Evolutionary conservation across 2,329 filamentous ascomycete genomes (phyloP), one percentile per base, ranked within the genome.

Genomic region (Fusarium virguliforme): DNA sequence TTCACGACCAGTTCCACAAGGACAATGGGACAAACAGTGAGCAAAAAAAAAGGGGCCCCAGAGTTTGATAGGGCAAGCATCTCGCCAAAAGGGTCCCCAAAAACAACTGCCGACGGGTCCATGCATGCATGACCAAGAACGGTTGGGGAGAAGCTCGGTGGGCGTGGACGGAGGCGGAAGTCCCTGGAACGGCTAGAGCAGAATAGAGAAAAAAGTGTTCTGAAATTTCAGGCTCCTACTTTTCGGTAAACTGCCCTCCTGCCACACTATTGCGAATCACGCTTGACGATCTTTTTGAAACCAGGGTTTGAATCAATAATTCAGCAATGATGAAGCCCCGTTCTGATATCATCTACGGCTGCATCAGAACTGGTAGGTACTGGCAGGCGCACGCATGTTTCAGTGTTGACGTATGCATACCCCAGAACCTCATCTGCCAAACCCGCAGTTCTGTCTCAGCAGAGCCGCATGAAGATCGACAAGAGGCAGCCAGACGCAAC

Each of bases 51-150:
- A 10, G 26, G 37, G 28, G 3, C 8, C 4, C 8, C n/a, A 18
- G 32, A 15, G 40, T 58, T 46, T 48, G 54, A 24, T 34, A 48
- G 18, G 30, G 18, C 40, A 28, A 26, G 6, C 22, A n/a, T 22
- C 30, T 58, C 30, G 22, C 28, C 28, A 48, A 34, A 34, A 6
- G 38, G 18, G 18, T 18, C 10, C 26, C 30, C 43, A 50, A 50
- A 50, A 50, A 5, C 26, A 50, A 53, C 30, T 53, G 18, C 48
- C 48, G 22, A 10, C 51, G 58, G 46, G 5, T 32, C n/a, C 40
- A 4, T 51, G 62, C 51, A 62, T 67, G 43, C 8, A 30, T 57
- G 50, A 34, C 18, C 15, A n/a, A 30, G 12, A n/a, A 32, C 48
- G 8, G 15, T 9, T 12, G 32, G 28, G 24, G 12, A 12, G 1